Conservation (phyloP, 208 protist genomes). For the Acanthamoeba healyi region DNA sequence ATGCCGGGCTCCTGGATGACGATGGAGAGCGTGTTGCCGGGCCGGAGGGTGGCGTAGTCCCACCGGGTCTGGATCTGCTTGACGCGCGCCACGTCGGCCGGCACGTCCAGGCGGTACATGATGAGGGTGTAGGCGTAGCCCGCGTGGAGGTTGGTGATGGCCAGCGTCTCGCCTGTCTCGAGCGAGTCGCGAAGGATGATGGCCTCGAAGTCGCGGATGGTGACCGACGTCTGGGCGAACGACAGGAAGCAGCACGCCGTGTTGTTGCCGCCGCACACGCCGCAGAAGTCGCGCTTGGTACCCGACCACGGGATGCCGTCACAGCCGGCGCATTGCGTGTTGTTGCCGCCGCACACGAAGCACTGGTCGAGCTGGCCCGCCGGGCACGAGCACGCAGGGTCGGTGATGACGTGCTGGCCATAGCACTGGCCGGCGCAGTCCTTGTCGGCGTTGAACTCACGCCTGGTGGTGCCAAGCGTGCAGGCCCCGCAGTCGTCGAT, state of each 20-base stretch:
- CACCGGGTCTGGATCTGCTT: conserved; percentile 67
- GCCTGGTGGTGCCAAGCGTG: neutral
- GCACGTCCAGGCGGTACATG: conserved; percentile 61
- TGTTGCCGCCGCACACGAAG: conserved; percentile 62
- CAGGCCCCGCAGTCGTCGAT: conserved; percentile 19
- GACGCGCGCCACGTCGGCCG: conserved; percentile 49
- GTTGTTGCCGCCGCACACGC: conserved; percentile 73
- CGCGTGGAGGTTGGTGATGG: conserved; percentile 20
- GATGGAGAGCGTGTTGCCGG: conserved; percentile 29
- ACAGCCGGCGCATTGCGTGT: conserved; percentile 40
- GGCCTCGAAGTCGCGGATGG: conserved; percentile 17
- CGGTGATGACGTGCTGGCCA: conserved; percentile 47
- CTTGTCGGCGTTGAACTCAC: conserved; percentile 51
- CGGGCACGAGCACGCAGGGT: conserved; percentile 39
- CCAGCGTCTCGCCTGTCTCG: conserved; percentile 50
- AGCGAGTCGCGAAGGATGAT: conserved; percentile 38
- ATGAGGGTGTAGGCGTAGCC: conserved; percentile 37
- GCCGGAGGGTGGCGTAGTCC: conserved; percentile 21
- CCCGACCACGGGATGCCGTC: conserved; percentile 33
- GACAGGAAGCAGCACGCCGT: conserved; percentile 60
- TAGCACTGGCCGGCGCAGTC: conserved; percentile 55
- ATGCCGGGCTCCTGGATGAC: conserved; percentile 14
- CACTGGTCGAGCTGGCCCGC: conserved; percentile 19
- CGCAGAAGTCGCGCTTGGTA: conserved; percentile 16
- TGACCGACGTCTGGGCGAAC: conserved; percentile 46